Evolutionary conservation across 2,329 filamentous ascomycete genomes (phyloP), one percentile per base, ranked within the genome.

Genomic region (Parascedosporium putredinis): DNA sequence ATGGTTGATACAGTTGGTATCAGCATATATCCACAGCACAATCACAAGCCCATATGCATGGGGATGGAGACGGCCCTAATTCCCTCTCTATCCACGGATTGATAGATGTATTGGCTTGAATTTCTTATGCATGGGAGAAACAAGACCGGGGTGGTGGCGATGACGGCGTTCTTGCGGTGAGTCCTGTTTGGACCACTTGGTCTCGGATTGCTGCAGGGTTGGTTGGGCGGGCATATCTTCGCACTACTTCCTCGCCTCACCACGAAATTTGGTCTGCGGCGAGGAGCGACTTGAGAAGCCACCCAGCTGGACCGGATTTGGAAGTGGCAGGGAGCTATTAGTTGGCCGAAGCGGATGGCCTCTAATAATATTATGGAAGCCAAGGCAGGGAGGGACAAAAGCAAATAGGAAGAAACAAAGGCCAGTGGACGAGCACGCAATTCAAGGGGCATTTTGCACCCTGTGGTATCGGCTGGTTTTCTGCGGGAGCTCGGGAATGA

Each of bases 381-480:
- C n/a, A n/a, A n/a, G n/a, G n/a, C n/a, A n/a, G n/a, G 20, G 38
- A 42, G 12, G 23, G 23, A 42, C 16, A 42, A 42, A 42, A 42
- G 12, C 16, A 42, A 9, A 42, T 16, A 20, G 38, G n/a, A n/a
- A n/a, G n/a, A n/a, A n/a, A n/a, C n/a, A n/a, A n/a, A n/a, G n/a
- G n/a, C n/a, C n/a, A n/a, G n/a, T n/a, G n/a, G n/a, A n/a, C 38
- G 47, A 49, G 47, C 47, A 49, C 47, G 47, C 47, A 24, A 49
- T 49, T 29, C 38, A 40, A 49, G 36, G 38, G 18, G 24, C 22
- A 7, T 44, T 49, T 49, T 49, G 47, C 47, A 49, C 34, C 38
- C 47, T 40, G 47, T 49, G 12, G 38, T 27, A 49, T 44, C 20
- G 34, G 36, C 25, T 33, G 18, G 38, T 33, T 40, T 48, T 42